Base-by-base conservation (phyloP, 2,329 filamentous ascomycete genomes). In the Aspergillus quadrilineatus region DNA sequence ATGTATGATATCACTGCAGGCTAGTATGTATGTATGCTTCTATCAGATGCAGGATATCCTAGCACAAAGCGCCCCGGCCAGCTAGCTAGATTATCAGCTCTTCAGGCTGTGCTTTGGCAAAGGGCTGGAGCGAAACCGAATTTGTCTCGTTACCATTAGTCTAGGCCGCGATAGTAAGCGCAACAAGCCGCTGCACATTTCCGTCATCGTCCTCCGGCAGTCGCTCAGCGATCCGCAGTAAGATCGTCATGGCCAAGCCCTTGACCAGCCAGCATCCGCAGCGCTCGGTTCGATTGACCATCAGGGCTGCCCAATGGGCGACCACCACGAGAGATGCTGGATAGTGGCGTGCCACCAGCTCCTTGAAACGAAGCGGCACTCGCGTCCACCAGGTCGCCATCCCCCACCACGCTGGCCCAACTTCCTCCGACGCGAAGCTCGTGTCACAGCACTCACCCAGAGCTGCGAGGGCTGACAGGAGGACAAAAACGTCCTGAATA, bases 201-300 rank as follows among this genome's bases (percentile, higher is more conserved):
- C 46, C 46, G n/a, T 39, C 34, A 46, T 15, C 44, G 17, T 50
- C 26, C 6, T 29, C 50, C 5, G 41, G 41, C n/a, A 53, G 41
- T 14, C 29, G 29, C 32, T 37, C 39, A 8, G 30, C 50, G 15
- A 53, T 53, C 4, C 30, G 41, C 6, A 28, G 15, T 15, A 53
- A 10, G 3, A 39, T 17, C 0, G 17, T 45, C 39, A 36, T 45
- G 9, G 46, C 7, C 46, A 50, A 44, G 1, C 55, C 55, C 12
- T 17, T 26, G 4, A 57, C 26, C 17, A 46, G 51, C 56, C 56
- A 58, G 17, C 46, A 54, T 4, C 56, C 51, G 28, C 39, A 43
- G 5, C 15, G 4, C 17, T 58, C 51, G 5, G 47, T 51, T 9
- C 41, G 32, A 8, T 41, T 14, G 4, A 58, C 32, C 34, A 58